Base-by-base conservation (phyloP, 352 stramenopile genomes). In the Elongisporangium anandrum region DNA sequence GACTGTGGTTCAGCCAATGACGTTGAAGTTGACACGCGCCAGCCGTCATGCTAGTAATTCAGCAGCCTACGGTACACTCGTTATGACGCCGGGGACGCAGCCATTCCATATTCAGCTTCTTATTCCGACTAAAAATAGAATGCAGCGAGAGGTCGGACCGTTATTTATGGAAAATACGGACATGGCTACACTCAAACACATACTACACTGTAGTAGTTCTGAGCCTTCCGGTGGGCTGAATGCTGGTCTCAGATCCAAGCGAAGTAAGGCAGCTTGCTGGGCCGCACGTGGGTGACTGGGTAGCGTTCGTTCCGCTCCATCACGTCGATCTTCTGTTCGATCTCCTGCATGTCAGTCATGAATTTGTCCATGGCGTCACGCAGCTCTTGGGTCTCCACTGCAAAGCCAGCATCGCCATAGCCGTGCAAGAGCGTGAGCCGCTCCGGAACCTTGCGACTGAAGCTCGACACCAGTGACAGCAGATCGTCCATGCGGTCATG, bases 221-320 rank as follows among this genome's bases (percentile, higher is more conserved):
- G 4, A 41, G 50, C 50, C 15, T 50, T 56, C 4, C n/a, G 48
- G 0, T 52, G 48, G 29, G 63, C 63, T 54, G 57, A 62, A 49
- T 59, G 52, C 19, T 61, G 57, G 29, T 41, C 9, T 41, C 9
- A 41, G 29, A 41, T 41, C 29, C 29, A 41, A 41, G 29, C 29
- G 13, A 41, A 41, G 29, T 41, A 41, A 8, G 29, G 29, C 29
- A 41, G 9, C 29, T 41, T 41, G 29, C 29, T 41, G 29, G 29
- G 29, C 29, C 29, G 5, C 29, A 41, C 2, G 29, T 41, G 29
- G 1, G 29, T 41, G 29, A 41, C 29, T 13, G 29, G 29, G 29
- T 41, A 41, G 29, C 29, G 29, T 41, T 41, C 29, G 29, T 13
- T 41, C 9, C 9, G 29, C 29, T 41, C 29, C 29, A 41, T 41